Evolutionary conservation across 2,329 filamentous ascomycete species (phyloP), one percentile per base, ranked within the genome.

Genomic region (Lecanoromycetidae sp.): DNA sequence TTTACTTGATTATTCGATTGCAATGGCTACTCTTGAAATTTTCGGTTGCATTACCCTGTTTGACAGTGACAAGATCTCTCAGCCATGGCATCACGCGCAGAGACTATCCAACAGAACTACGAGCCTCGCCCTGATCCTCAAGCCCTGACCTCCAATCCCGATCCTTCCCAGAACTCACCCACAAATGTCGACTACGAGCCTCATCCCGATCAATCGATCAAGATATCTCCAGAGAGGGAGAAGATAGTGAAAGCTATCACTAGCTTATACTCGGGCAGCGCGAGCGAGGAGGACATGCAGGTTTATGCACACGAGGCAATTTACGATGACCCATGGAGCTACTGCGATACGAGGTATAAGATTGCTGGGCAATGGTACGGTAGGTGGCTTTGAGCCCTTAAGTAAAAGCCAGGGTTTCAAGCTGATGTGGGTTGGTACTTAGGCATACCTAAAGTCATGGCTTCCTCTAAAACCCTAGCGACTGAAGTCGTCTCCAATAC

Each of bases 281-380:
- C 67, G 4, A 66, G 60, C 45, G 66, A 72, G 52, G 57, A 68
- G 10, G 67, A 74, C 51, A 72, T 74, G 66, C 57, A 61, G 35
- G 70, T 72, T 1, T 74, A 72, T 52, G 65, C 66, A 2, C 60
- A 64, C 34, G 61, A 69, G 41, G 60, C 66, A 2, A 57, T 71
- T 20, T 71, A 71, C 51, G 68, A 72, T 45, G 69, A 72, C 52
- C 66, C 67, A 1, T 70, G 64, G 56, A 69, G 65, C 50, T 72
- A 69, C 52, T 72, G 68, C 53, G 69, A 74, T 55, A 71, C 66
- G 0, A 56, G 69, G 43, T 71, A 69, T 50, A 73, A 72, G 54
- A 72, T 74, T 49, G 69, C 69, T 2, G 69, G 70, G 6, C 68
- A 74, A 54, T 73, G 70, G 68, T 72, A 67, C 52, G 67, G 66